These are phyloP conservation scores for Penicillium sp. DNA, from an alignment of 2,329 filamentous ascomycete genomes.

Conservation along the genomic window DNA sequence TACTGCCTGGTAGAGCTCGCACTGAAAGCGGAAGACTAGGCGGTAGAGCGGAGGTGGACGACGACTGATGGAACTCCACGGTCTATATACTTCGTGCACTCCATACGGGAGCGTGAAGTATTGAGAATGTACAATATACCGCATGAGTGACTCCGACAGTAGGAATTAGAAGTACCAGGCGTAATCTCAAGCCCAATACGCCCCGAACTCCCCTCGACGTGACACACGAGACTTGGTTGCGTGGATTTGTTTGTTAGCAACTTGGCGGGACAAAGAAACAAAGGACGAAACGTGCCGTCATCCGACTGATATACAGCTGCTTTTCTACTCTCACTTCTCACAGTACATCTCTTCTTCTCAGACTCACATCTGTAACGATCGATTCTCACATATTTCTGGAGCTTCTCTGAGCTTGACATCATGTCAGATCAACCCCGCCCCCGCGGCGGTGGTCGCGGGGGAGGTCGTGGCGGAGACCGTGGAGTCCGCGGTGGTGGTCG, in stretches of 20 bases:
- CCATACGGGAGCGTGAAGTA: not conserved
- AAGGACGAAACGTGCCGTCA: not conserved
- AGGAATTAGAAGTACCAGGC: not conserved
- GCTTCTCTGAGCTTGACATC: not conserved
- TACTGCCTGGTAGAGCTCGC: too few species aligned
- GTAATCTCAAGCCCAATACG: not conserved
- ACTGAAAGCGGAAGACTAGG: too few species aligned
- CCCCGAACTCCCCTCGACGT: not conserved
- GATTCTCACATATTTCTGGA: not conserved
- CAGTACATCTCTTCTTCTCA: not conserved
- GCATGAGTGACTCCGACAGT: not conserved
- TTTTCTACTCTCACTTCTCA: not conserved
- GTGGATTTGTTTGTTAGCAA: not conserved
- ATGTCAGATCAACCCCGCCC: constrained; percentile 18
- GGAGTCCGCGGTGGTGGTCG: constrained; percentile 23
- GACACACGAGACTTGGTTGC: not conserved
- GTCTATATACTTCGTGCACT: not conserved
- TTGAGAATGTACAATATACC: not conserved
- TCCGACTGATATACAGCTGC: not conserved
- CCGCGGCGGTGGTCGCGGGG: constrained; percentile 20
- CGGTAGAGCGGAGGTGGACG: too few species aligned
- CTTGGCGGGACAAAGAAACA: not conserved
- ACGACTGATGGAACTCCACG: too few species aligned
- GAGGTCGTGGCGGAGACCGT: constrained; percentile 28
- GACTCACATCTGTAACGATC: not conserved